Base-by-base conservation (phyloP, 1,139 yeast genomes). In the Kodamaea alishanica region DNA sequence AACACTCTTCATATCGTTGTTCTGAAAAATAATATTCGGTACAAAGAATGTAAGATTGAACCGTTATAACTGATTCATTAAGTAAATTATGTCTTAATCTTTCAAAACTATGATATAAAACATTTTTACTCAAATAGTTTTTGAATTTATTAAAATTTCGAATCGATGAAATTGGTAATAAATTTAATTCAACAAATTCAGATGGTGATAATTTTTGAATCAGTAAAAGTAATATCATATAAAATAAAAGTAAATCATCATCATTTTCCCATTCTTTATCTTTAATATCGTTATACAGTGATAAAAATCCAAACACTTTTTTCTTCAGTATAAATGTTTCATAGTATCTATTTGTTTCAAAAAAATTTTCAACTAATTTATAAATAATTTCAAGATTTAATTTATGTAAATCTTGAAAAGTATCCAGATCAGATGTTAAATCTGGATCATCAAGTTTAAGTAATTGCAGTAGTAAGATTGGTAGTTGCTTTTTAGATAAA, bases 1-100 rank as follows among this genome's bases (percentile, higher is more conserved):
- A 70, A 41, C 72, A 57, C 45, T 73, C 73, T 48, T 76, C 81
- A 46, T 72, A 73, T 36, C 68, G 64, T 43, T 72, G 76, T 43
- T 71, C 72, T 37, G 65, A 68, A 42, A 73, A 73, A 39, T 69
- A 64, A 63, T 73, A 75, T 48, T 74, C 80, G 20, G 75, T 68
- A 46, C 77, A 75, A 34, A 75, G 57, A 6, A 75, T 70, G 45
- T 74, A 74, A 2, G 78, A 67, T 46, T 72, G 71, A 26, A 75
- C 63, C 5, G 78, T 70, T 8, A 66, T 55, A 11, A 71, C 63
- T 1, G 78, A 70, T 48, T 75, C 79, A 44, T 67, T 62, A 24
- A 70, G 56, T 32, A 75, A 58, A 41, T 75, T 74, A 43, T 65
- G 70, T 41, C 77, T 69, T 42, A 75, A 58, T 46, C 62, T 61